phyloP scores from a whole-genome alignment of 1,284 basidiomycete genomes.

The Irpex sp. region DNA sequence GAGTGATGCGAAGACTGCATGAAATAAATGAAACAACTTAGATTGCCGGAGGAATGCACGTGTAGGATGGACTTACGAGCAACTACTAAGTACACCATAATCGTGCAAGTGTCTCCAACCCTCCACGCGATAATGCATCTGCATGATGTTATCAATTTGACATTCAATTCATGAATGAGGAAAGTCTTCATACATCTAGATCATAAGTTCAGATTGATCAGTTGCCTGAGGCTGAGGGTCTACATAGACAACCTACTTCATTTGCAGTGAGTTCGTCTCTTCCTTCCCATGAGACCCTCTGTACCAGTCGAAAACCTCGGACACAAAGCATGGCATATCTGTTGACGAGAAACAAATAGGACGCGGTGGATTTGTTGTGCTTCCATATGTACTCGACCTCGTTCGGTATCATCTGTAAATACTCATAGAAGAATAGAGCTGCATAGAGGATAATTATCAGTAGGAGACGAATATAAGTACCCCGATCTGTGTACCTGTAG shows the following conservation, averaged over 20 bases:
- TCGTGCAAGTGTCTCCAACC: background rate
- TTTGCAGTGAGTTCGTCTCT: background rate
- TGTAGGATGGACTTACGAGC: background rate
- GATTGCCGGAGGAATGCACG: background rate
- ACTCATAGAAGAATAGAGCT: slow-evolving; percentile 3
- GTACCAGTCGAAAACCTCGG: background rate
- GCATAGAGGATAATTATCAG: background rate
- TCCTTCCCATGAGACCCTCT: background rate
- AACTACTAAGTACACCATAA: background rate
- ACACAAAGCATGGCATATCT: background rate
- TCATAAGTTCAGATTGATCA: background rate
- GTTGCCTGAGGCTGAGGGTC: background rate
- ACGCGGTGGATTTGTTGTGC: background rate
- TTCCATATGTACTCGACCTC: slow-evolving; percentile 4
- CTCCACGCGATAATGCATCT: background rate
- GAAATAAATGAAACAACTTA: background rate
- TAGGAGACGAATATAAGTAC: background rate
- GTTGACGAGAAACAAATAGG: slow-evolving; percentile 1
- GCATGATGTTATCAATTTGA: background rate
- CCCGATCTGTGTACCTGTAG: background rate
- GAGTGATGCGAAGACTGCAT: background rate
- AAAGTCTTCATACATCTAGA: background rate
- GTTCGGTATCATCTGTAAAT: background rate
- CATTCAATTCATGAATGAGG: background rate
- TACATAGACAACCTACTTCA: background rate